Evolutionary conservation across 495 filamentous ascomycete species (phyloP).

Genomic region (Penicillium longicatenatum): DNA sequence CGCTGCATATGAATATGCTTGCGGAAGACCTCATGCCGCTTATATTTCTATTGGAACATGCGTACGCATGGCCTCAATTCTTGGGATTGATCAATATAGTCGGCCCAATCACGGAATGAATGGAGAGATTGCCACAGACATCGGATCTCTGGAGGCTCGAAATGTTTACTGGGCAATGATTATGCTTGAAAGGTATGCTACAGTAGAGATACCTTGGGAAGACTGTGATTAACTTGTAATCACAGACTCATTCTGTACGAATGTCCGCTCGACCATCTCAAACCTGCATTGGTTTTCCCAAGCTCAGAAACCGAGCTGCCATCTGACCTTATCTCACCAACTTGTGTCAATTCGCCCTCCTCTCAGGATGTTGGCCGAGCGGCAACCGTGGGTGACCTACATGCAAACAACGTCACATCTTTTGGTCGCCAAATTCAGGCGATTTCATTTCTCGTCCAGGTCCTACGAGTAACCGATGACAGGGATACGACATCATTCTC

Average conservation of each 20-base stretch:
- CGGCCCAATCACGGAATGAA: not conserved
- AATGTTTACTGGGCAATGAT: conserved; percentile 38
- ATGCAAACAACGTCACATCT: not conserved
- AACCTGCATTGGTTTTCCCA: conserved; percentile 1
- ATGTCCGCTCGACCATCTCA: conserved; percentile 3
- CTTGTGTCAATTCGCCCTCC: not conserved
- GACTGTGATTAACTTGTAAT: not conserved
- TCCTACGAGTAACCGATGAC: not conserved
- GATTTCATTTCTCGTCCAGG: not conserved
- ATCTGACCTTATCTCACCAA: not conserved
- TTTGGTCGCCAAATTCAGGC: conserved; percentile 13
- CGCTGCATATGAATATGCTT: conserved; percentile 27
- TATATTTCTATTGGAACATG: conserved; percentile 34
- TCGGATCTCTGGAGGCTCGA: conserved; percentile 13
- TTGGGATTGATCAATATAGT: conserved; percentile 14
- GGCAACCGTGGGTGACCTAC: not conserved
- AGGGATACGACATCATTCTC: not conserved
- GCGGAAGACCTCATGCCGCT: conserved; percentile 28
- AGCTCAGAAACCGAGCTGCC: conserved; percentile 1
- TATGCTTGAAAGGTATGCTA: conserved; percentile 30
- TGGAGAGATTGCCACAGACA: too few relatives aligned
- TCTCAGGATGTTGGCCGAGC: not conserved
- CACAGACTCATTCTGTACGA: conserved; percentile 3
- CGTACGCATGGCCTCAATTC: conserved; percentile 27
- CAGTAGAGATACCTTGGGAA: too few relatives aligned